Evolutionary conservation across 2,329 filamentous ascomycete genomes (phyloP).

Genomic region (Blumeria hordei): DNA sequence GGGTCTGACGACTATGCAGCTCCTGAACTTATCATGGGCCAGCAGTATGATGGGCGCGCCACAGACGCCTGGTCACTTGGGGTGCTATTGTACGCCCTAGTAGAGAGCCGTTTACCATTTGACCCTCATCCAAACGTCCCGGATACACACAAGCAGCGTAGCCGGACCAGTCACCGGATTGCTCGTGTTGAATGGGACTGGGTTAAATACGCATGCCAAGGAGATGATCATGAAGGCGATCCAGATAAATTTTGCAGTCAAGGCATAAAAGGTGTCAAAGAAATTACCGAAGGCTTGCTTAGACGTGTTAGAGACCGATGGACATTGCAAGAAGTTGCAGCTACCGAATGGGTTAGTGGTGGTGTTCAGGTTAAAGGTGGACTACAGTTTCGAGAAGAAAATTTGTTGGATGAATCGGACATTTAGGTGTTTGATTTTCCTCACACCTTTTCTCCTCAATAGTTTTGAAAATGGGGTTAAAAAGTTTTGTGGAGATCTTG

Average conservation of each 20-base stretch:
- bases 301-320: conserved; percentile 63
- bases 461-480: no score
- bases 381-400: conserved; percentile 31
- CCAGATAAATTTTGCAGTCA: conserved; percentile 33
- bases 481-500: no score
- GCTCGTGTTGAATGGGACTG: conserved; percentile 89
- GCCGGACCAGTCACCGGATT: conserved; percentile 77
- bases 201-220: conserved; percentile 61
- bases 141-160: conserved; percentile 51
- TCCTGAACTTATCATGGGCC: conserved; percentile 85
- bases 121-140: conserved; percentile 66
- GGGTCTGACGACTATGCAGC: conserved; percentile 95
- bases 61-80: conserved; percentile 92
- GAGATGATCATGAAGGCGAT: conserved; percentile 62
- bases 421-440: no score
- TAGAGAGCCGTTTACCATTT: conserved; percentile 83
- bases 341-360: conserved; percentile 49
- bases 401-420: conserved; percentile 9
- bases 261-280: conserved; percentile 49
- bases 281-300: conserved; percentile 62
- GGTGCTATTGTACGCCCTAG: conserved; percentile 74
- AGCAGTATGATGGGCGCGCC: conserved; percentile 75
- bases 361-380: conserved; percentile 46
- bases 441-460: no score
- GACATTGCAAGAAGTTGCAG: conserved; percentile 47